Evolutionary conservation across 2,329 filamentous ascomycete genomes (phyloP).

Genomic region (Nannizziopsis arthrosporioides): DNA sequence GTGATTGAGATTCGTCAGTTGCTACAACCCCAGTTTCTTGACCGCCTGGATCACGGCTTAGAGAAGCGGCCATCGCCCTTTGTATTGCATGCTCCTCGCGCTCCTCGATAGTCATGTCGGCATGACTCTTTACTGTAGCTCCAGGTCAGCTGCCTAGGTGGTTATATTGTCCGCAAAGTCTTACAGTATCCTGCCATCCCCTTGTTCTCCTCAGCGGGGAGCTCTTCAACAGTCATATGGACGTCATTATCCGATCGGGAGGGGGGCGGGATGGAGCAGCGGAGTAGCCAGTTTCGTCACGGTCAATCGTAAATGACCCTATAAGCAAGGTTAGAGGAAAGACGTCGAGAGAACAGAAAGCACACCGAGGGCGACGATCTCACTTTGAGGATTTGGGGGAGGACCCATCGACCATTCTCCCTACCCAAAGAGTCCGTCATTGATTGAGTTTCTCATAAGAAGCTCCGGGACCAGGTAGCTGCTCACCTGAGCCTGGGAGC

Average conservation of each 20-base stretch:
- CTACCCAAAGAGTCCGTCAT: slow-evolving; percentile 26
- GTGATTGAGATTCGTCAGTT: slow-evolving; percentile 33
- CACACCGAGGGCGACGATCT: not conserved
- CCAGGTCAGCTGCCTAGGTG: not conserved
- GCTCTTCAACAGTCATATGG: slow-evolving; percentile 15
- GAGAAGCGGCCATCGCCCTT: slow-evolving; percentile 37
- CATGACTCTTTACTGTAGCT: not conserved
- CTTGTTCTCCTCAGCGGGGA: slow-evolving; percentile 15
- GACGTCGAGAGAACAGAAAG: not conserved
- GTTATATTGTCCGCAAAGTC: not conserved
- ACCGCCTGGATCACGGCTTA: slow-evolving; percentile 21
- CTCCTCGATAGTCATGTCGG: slow-evolving; percentile 29
- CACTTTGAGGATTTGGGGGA: slow-evolving; percentile 6
- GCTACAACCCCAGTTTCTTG: slow-evolving; percentile 47
- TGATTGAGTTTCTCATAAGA: slow-evolving; percentile 18
- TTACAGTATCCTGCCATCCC: slow-evolving; percentile 16
- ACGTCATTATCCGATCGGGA: slow-evolving; percentile 27
- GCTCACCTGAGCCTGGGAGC: slow-evolving; percentile 25
- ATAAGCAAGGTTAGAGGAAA: not conserved
- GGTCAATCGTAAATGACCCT: slow-evolving; percentile 15
- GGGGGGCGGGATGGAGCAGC: slow-evolving; percentile 38
- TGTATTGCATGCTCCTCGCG: slow-evolving; percentile 36
- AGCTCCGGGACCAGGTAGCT: not conserved
- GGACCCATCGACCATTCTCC: slow-evolving; percentile 22
- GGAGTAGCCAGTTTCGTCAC: slow-evolving; percentile 24